Percentiles rank a stretch among this genome's conserved stretches.
phyloP scores from a whole-genome alignment of 352 stramenopile genomes.

The Globisporangium nodosum region DNA sequence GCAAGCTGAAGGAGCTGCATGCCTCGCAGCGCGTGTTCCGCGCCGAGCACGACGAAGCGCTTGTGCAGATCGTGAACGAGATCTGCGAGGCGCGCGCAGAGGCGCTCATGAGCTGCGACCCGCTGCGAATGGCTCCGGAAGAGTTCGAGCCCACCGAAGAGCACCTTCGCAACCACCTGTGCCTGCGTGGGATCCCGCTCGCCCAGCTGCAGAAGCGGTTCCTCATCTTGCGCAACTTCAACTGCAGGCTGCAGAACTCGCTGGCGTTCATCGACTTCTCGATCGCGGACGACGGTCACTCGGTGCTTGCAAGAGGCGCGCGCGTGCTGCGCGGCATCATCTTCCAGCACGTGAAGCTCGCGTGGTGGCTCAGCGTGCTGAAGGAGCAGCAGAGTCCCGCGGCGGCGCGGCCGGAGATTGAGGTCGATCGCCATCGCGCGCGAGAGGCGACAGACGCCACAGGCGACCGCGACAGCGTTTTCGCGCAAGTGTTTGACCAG shows the following conservation, averaged over 20 bases:
- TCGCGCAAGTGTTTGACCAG: constrained; percentile 84
- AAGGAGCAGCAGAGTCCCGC: constrained; percentile 84
- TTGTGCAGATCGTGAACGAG: constrained; percentile 81
- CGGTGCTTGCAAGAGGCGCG: constrained; percentile 54
- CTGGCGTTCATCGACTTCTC: constrained; percentile 85
- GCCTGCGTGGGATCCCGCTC: constrained; percentile 41
- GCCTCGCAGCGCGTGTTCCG: constrained; percentile 65
- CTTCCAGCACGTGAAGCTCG: constrained; percentile 86
- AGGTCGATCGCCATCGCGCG: constrained; percentile 77
- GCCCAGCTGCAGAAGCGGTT: constrained; percentile 69
- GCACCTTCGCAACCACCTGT: constrained; percentile 47
- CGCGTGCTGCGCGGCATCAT: constrained; percentile 60
- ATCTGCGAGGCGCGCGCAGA: constrained; percentile 77
- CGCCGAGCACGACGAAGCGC: constrained; percentile 54
- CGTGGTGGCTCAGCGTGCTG: constrained; percentile 84
- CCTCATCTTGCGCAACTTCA: constrained; percentile 85
- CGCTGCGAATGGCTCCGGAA: constrained; percentile 76
- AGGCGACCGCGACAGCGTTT: constrained; percentile 71
- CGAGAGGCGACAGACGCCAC: constrained; percentile 53
- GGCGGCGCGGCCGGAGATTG: constrained; percentile 74
- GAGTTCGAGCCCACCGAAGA: constrained; percentile 72
- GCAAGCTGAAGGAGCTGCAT: constrained; percentile 57
- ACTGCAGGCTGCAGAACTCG: constrained; percentile 80
- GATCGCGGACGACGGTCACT: constrained; percentile 38
- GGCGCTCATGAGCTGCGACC: constrained; percentile 70